Percentiles rank a stretch among this genome's conserved stretches.
Conservation (phyloP, 371 early-diverging fungal genomes). For the Mucor piriformis region DNA sequence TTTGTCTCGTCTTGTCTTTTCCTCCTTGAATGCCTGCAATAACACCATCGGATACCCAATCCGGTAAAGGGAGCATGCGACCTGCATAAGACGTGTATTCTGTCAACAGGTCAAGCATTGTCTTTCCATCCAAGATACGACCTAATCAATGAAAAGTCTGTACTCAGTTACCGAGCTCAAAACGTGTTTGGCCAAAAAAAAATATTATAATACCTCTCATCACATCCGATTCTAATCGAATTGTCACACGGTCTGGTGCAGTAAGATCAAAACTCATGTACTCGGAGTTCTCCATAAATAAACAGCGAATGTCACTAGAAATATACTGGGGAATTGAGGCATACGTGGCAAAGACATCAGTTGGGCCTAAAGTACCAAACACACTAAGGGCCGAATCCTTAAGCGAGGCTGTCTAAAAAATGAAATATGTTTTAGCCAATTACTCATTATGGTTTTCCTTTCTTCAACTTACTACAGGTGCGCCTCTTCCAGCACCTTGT, state of each 20-base stretch:
- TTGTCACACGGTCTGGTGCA: conserved; percentile 36
- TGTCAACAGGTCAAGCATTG: conserved; percentile 48
- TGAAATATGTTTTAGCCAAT: neutral
- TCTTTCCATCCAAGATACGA: conserved; percentile 45
- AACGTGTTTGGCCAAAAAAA: neutral
- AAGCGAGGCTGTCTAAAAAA: conserved; percentile 24
- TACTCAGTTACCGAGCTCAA: conserved; percentile 1
- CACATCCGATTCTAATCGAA: conserved; percentile 38
- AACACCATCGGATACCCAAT: conserved; percentile 50
- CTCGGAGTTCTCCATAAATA: conserved; percentile 55
- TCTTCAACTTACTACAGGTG: conserved; percentile 30
- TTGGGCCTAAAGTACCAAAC: conserved; percentile 27
- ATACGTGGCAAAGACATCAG: conserved; percentile 43
- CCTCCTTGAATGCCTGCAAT: conserved; percentile 57
- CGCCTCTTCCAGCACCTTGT: conserved; percentile 44
- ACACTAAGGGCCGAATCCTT: conserved; percentile 38
- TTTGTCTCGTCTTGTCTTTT: conserved; percentile 33
- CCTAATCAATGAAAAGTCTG: conserved; percentile 15
- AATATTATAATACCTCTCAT: conserved; percentile 24
- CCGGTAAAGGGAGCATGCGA: conserved; percentile 52
- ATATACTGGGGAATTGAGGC: conserved; percentile 57
- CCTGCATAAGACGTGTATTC: conserved; percentile 54
- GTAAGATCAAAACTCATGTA: conserved; percentile 56
- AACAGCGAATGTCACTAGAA: conserved; percentile 43
- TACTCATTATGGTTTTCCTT: neutral